Evolutionary conservation across 352 stramenopile species (phyloP).

Genomic region (Globisporangium echinulatum): DNA sequence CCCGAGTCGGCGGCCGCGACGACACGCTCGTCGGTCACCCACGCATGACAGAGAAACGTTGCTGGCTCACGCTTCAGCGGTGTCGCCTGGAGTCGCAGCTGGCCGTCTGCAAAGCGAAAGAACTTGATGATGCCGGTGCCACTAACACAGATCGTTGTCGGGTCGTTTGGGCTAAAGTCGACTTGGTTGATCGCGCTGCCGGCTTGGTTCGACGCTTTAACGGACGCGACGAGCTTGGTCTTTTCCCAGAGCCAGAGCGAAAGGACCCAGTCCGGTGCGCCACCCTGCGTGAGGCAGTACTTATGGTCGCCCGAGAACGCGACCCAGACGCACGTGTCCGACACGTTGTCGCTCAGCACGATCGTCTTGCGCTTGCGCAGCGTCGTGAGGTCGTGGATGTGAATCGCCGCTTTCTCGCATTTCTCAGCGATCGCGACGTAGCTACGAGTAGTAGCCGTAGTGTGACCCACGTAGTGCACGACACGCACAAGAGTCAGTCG

Average conservation of each 20-base stretch:
- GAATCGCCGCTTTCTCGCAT: slow-evolving; percentile 71
- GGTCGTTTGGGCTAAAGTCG: slow-evolving; percentile 87
- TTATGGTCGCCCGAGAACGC: slow-evolving; percentile 90
- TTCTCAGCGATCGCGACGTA: slow-evolving; percentile 88
- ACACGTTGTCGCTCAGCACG: slow-evolving; percentile 66
- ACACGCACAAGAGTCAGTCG: background rate
- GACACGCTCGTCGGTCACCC: slow-evolving; percentile 89
- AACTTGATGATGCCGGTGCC: slow-evolving; percentile 88
- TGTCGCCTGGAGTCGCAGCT: slow-evolving; percentile 62
- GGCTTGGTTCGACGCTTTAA: slow-evolving; percentile 65
- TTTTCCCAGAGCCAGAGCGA: slow-evolving; percentile 93
- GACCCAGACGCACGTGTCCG: slow-evolving; percentile 70
- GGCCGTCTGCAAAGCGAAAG: slow-evolving; percentile 81
- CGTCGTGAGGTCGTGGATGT: slow-evolving; percentile 88
- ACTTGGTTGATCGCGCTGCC: slow-evolving; percentile 77
- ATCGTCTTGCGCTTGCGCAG: slow-evolving; percentile 85
- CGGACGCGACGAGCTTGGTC: slow-evolving; percentile 73
- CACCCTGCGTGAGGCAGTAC: slow-evolving; percentile 86
- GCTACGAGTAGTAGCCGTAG: slow-evolving; percentile 6
- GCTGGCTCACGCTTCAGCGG: slow-evolving; percentile 70
- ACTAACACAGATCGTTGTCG: slow-evolving; percentile 80
- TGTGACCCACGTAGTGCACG: too few relatives aligned
- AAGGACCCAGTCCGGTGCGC: slow-evolving; percentile 86
- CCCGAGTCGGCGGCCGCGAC: slow-evolving; percentile 85
- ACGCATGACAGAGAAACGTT: slow-evolving; percentile 89